A percentile compares a stretch with the other conserved stretches of the same genome.
Evolutionary conservation across 164 flowering plant species (phyloP).

Genomic region (Piper betle): DNA sequence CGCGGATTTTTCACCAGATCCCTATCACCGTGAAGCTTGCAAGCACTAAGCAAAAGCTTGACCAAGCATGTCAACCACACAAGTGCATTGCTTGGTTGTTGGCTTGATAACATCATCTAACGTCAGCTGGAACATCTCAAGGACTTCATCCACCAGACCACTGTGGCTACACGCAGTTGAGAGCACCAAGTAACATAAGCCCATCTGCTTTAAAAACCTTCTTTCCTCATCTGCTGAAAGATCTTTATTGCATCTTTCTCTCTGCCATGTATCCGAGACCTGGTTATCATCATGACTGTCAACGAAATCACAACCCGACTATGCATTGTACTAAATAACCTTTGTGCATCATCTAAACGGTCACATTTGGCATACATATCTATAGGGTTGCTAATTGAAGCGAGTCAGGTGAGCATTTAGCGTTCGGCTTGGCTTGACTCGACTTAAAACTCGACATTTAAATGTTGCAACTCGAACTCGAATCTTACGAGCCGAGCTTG

Average conservation of each 20-base stretch:
- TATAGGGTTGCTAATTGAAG: no score
- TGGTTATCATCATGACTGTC: slow-evolving; percentile 34
- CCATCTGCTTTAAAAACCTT: slow-evolving; percentile 24
- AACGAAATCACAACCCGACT: slow-evolving; percentile 37
- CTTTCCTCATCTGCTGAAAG: slow-evolving; percentile 22
- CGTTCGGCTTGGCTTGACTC: no score
- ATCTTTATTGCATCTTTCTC: slow-evolving; percentile 28
- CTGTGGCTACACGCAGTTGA: slow-evolving; percentile 42
- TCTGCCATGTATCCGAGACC: slow-evolving; percentile 34
- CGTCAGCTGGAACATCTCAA: slow-evolving; percentile 20
- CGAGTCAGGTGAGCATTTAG: no score
- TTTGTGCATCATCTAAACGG: slow-evolving; percentile 18
- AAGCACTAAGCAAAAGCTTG: slow-evolving; percentile 32
- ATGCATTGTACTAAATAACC: slow-evolving; percentile 27
- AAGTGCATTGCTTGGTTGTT: slow-evolving; percentile 31
- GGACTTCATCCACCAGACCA: slow-evolving; percentile 31
- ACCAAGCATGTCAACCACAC: slow-evolving; percentile 33
- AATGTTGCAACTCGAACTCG: no score
- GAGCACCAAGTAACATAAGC: slow-evolving; percentile 25
- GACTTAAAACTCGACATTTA: no score
- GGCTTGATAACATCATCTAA: slow-evolving; percentile 20
- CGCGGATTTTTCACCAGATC: slow-evolving; percentile 19
- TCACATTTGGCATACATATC: slow-evolving; percentile 48
- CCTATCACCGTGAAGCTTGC: slow-evolving; percentile 17
- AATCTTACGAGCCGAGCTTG: no score